Percentiles rank a stretch among this genome's conserved stretches.
phyloP scores from a whole-genome alignment of 768 basidiomycete species.

The Leccinum boreale region DNA sequence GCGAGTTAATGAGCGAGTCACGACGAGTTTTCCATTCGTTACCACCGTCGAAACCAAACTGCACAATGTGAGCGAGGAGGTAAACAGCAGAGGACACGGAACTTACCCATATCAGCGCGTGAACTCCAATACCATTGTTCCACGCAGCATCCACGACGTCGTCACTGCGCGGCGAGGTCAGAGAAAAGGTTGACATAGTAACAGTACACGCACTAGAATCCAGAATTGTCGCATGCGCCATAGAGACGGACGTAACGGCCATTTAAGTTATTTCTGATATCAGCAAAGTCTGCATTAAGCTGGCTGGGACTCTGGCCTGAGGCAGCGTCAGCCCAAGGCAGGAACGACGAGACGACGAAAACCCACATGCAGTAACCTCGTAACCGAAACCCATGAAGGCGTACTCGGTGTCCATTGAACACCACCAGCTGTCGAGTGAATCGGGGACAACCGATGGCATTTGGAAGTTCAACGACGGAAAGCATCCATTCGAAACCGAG shows the following conservation, averaged over 20 bases:
- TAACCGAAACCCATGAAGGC: conserved; percentile 79
- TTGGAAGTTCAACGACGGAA: conserved; percentile 42
- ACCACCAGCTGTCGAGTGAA: conserved; percentile 60
- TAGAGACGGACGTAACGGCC: conserved; percentile 62
- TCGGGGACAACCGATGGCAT: conserved; percentile 52
- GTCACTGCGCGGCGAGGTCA: conserved; percentile 34
- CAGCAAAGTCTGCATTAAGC: conserved; percentile 53
- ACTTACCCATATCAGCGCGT: conserved; percentile 70
- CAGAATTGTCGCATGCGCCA: conserved; percentile 37
- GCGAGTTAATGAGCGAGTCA: conserved; percentile 46
- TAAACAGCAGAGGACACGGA: not conserved
- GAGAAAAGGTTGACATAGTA: conserved; percentile 14
- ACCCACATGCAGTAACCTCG: conserved; percentile 62
- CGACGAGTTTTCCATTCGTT: conserved; percentile 54
- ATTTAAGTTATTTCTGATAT: conserved; percentile 57
- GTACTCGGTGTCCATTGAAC: conserved; percentile 58
- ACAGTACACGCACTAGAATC: conserved; percentile 34
- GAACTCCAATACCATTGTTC: conserved; percentile 64
- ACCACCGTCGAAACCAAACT: conserved; percentile 39
- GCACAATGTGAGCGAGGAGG: not conserved
- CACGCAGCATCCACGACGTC: conserved; percentile 68
- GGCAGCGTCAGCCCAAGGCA: not conserved
- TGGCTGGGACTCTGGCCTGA: conserved; percentile 55
- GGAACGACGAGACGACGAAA: not conserved
- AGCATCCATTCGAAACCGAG: conserved; percentile 24